These are phyloP conservation scores for Colletotrichum tamarilloi DNA, from an alignment of 2,329 filamentous ascomycete species.

Conservation along the genomic window DNA sequence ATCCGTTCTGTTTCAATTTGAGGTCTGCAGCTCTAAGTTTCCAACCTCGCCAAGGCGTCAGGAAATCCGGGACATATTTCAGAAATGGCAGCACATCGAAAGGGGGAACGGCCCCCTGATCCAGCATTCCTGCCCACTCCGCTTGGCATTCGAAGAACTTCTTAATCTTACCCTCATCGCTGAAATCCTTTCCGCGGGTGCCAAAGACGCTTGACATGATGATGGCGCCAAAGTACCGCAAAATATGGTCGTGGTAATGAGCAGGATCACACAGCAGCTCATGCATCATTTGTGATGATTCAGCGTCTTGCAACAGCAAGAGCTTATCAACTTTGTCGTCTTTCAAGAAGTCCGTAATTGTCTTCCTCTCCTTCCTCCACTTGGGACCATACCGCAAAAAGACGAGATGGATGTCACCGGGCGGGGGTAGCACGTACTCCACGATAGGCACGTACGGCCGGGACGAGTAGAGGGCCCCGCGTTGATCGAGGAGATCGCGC, in stretches of 20 bases:
- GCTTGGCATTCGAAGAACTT: slow-evolving; percentile 40
- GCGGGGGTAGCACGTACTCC: slow-evolving; percentile 4
- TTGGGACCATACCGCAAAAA: slow-evolving; percentile 15
- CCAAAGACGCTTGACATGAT: slow-evolving; percentile 14
- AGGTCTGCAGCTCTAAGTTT: not conserved
- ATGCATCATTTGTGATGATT: slow-evolving; percentile 14
- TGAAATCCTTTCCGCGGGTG: slow-evolving; percentile 33
- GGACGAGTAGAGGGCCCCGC: slow-evolving; percentile 49
- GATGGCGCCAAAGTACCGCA: slow-evolving; percentile 8
- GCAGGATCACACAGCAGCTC: not conserved
- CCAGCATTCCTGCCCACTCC: slow-evolving; percentile 39
- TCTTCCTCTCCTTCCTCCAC: slow-evolving; percentile 7
- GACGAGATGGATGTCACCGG: slow-evolving; percentile 18
- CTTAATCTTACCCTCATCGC: slow-evolving; percentile 1
- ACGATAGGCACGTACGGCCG: slow-evolving; percentile 44
- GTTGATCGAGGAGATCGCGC: slow-evolving; percentile 51
- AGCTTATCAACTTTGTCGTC: slow-evolving; percentile 3
- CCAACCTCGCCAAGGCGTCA: slow-evolving; percentile 18
- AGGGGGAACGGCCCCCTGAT: slow-evolving; percentile 41
- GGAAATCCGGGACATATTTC: not conserved
- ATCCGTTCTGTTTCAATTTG: not conserved
- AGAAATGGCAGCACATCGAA: slow-evolving; percentile 41
- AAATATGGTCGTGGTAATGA: not conserved
- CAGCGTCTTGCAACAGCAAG: not conserved
- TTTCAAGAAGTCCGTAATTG: not conserved